Base-by-base conservation (phyloP, 2,329 filamentous ascomycete species). In the Septoria linicola region DNA sequence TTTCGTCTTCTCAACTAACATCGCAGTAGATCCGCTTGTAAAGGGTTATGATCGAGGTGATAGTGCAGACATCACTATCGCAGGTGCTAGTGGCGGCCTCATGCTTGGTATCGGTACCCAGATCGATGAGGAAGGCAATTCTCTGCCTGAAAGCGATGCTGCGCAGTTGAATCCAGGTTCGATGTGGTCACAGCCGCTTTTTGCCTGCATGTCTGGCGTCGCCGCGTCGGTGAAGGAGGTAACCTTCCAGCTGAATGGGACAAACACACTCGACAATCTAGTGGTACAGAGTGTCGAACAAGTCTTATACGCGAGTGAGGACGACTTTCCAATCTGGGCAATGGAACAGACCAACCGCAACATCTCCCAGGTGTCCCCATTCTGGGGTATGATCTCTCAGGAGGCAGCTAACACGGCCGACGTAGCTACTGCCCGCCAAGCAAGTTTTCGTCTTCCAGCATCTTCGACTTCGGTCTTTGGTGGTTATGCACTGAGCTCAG, bases 231-330 rank as follows among this genome's bases (percentile, higher is more conserved):
- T 53, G 39, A 54, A 56, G 37, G 31, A 19, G 8, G 46, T 44
- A 17, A 34, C 37, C 39, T 57, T 49, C 35, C 50, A 59, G 14
- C 39, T 52, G 30, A 59, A 54, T 47, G 41, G 54, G 31, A 57
- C 50, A 6, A 37, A 51, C 5, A 49, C 14, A 7, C 31, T 59
- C 20, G 51, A 49, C 11, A 49, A 54, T 16, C 40, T 57, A 6
- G 34, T 51, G 8, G 37, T 57, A 20, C 45, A 51, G 31, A 32
- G 41, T n/a, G 37, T 53, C 20, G 19, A 31, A 16, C 10, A 30
- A 10, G 31, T 31, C 32, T 23, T 34, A 3, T 52, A 47, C n/a
- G n/a, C n/a, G n/a, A n/a, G n/a, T n/a, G n/a, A n/a, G n/a, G 17
- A 47, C 25, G 27, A 45, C 6, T 23, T 47, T 32, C 51, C 44